Evolutionary conservation across 495 filamentous ascomycete genomes (phyloP).

Genomic region (Sabuloglossum arenarium): DNA sequence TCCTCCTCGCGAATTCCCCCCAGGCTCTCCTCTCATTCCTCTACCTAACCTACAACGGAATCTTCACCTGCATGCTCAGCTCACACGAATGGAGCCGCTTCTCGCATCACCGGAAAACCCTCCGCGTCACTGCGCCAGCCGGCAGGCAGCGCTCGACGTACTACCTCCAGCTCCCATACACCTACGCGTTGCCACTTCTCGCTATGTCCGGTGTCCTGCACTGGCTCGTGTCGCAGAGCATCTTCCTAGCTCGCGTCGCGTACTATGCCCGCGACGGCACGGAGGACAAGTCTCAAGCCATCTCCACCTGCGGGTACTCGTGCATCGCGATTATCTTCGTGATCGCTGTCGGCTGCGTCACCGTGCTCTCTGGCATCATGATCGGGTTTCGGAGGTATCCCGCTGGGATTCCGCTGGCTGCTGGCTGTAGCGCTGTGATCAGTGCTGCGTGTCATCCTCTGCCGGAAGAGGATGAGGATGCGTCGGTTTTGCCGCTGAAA

Average conservation of each 20-base stretch:
- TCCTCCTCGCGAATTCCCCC: constrained; percentile 22
- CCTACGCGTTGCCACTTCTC: constrained; percentile 20
- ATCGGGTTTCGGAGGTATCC: constrained; percentile 13
- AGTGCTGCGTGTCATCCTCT: constrained; percentile 26
- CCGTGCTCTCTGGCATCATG: constrained; percentile 12
- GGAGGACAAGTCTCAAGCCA: constrained; percentile 1
- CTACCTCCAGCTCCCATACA: constrained; percentile 25
- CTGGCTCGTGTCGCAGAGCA: constrained; percentile 21
- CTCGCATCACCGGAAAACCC: constrained; percentile 13
- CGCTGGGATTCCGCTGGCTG: constrained; percentile 20
- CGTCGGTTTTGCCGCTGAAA: constrained; percentile 10
- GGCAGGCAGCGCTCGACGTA: constrained; percentile 22
- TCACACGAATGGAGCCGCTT: constrained; percentile 15
- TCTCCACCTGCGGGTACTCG: constrained; percentile 14
- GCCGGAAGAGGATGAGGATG: constrained; percentile 4
- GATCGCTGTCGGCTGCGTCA: constrained; percentile 13
- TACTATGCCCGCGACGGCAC: constrained; percentile 2
- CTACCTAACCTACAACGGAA: constrained; percentile 23
- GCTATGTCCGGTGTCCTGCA: constrained; percentile 17
- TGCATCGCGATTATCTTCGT: constrained; percentile 14
- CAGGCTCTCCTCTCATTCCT: constrained; percentile 22
- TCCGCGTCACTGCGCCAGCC: constrained; percentile 26
- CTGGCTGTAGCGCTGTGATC: constrained; percentile 23
- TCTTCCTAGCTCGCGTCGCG: constrained; percentile 19
- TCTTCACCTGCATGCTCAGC: constrained; percentile 18